Evolutionary conservation across 805 yeast species (phyloP).

Genomic region (Wickerhamiella cacticola): DNA sequence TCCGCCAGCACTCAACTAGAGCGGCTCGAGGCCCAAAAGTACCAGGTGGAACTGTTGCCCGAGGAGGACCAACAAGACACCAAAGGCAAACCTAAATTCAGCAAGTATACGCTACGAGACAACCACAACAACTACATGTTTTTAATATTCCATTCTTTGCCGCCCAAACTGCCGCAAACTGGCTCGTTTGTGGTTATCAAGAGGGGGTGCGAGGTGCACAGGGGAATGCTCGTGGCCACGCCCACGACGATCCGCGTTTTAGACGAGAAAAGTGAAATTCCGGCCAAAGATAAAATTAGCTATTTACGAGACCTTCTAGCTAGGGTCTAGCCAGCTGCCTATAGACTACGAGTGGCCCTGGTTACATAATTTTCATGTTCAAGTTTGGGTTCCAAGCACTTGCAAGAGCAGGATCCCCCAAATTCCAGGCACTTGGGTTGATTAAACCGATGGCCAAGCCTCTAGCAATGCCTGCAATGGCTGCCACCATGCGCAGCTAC

Average conservation of each 20-base stretch:
- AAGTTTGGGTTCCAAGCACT: conserved; percentile 3
- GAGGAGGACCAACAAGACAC: neutral
- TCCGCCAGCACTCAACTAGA: conserved; percentile 2
- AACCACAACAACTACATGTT: neutral
- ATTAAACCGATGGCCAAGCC: too few relatives aligned
- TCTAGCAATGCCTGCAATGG: conserved; percentile 8
- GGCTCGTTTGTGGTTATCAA: neutral
- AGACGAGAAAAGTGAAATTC: neutral
- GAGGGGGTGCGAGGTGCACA: conserved; percentile 2
- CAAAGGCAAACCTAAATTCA: neutral
- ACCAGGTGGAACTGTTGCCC: neutral
- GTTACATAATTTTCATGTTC: neutral
- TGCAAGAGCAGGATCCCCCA: neutral
- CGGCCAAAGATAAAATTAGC: neutral
- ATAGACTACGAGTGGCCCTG: neutral
- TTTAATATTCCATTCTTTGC: neutral
- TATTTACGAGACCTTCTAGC: neutral
- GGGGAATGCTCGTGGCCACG: conserved; percentile 1
- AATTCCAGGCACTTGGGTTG: neutral
- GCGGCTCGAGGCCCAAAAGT: neutral
- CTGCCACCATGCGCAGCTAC: conserved; percentile 11
- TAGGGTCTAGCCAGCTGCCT: too few relatives aligned
- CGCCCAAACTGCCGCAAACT: neutral
- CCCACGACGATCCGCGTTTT: neutral
- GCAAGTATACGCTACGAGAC: conserved; percentile 2